phyloP scores from a whole-genome alignment of 2,329 filamentous ascomycete genomes.

The Mollisiaceae sp. region DNA sequence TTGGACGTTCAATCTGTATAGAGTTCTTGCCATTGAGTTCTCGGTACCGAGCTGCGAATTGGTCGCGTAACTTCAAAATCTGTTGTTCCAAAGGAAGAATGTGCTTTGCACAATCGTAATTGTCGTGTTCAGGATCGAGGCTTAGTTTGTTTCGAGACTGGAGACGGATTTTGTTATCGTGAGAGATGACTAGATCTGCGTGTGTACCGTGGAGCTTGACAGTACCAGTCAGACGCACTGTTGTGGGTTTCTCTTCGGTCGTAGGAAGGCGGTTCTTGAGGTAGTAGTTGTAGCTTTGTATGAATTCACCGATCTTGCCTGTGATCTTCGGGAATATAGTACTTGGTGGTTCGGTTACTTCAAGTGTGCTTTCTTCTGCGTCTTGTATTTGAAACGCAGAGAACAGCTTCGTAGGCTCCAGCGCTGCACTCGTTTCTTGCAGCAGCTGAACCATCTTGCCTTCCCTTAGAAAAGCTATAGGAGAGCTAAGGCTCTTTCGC shows the following conservation, averaged over 20 bases:
- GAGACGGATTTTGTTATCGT: conserved; percentile 25
- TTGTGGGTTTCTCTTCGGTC: background rate
- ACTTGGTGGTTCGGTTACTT: background rate
- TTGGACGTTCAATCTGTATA: conserved; percentile 18
- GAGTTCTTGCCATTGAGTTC: conserved; percentile 21
- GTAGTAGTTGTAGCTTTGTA: conserved; percentile 18
- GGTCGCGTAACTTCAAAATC: conserved; percentile 19
- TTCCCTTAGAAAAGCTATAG: background rate
- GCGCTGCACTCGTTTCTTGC: background rate
- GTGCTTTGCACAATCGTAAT: conserved; percentile 20
- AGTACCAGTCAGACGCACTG: conserved; percentile 27
- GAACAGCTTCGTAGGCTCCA: background rate
- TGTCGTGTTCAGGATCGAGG: conserved; percentile 18
- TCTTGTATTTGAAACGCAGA: background rate
- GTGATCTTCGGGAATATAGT: conserved; percentile 33
- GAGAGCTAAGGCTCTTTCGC: background rate
- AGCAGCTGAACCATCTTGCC: background rate
- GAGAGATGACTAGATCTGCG: conserved; percentile 31
- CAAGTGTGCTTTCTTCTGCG: background rate
- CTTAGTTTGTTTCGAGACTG: conserved; percentile 32
- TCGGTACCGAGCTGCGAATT: conserved; percentile 17
- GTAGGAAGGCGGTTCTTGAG: background rate
- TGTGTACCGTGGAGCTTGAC: conserved; percentile 38
- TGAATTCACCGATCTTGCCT: conserved; percentile 23
- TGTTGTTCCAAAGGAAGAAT: conserved; percentile 17